Evolutionary conservation across 1,139 yeast genomes (phyloP).

Genomic region (Saccharomyces hybrid): DNA sequence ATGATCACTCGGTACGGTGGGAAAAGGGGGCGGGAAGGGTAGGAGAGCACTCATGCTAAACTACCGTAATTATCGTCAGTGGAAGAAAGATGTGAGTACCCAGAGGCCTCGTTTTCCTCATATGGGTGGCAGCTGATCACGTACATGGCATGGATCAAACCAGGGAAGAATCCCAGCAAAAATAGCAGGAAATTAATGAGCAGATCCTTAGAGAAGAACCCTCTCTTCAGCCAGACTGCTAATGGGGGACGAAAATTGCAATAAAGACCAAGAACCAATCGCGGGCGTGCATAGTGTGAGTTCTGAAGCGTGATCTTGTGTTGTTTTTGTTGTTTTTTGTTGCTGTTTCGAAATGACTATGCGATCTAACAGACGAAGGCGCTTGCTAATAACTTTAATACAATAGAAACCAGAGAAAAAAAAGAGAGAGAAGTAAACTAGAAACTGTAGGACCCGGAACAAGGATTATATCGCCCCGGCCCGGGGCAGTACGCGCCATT

Average conservation of each 20-base stretch:
- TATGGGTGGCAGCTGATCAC: conserved; percentile 29
- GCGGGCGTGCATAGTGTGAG: conserved; percentile 36
- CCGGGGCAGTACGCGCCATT: not conserved
- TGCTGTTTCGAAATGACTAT: not conserved
- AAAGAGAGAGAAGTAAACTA: not conserved
- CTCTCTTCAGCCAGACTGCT: conserved; percentile 73
- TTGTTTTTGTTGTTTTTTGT: not conserved
- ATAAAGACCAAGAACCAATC: conserved; percentile 75
- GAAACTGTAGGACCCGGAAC: not conserved
- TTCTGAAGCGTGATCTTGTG: not conserved
- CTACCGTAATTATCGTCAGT: conserved; percentile 12
- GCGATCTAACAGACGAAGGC: not conserved
- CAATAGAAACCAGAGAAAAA: not conserved
- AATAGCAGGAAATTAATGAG: conserved; percentile 70
- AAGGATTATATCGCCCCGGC: conserved; percentile 1
- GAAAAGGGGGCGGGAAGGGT: not conserved
- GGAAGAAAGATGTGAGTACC: not conserved
- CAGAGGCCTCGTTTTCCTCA: conserved; percentile 12
- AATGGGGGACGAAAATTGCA: conserved; percentile 74
- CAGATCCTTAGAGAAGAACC: conserved; percentile 47
- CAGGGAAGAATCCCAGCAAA: conserved; percentile 75
- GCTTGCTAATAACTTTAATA: not conserved
- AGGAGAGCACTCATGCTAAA: not conserved
- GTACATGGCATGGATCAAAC: conserved; percentile 59
- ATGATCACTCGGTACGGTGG: not conserved